phyloP scores from a whole-genome alignment of 2,329 filamentous ascomycete genomes.

The Diaporthe capsici region DNA sequence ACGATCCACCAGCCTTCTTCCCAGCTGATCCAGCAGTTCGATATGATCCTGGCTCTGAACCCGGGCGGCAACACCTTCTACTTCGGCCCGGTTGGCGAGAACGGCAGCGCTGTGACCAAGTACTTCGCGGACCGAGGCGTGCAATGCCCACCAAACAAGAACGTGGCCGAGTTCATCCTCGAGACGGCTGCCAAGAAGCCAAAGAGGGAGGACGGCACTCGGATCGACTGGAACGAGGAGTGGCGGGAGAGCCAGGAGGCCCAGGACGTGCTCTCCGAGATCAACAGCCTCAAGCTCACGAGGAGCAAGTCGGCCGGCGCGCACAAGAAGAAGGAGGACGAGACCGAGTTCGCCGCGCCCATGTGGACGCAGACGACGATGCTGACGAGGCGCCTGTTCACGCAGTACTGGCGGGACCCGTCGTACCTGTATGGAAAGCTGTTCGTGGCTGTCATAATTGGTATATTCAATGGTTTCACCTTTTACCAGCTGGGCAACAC shows the following conservation, averaged over 20 bases:
- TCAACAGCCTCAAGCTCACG: conserved; percentile 58
- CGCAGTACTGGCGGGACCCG: conserved; percentile 76
- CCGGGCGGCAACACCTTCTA: conserved; percentile 76
- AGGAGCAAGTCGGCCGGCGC: conserved; percentile 62
- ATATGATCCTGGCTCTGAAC: conserved; percentile 71
- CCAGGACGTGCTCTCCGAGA: conserved; percentile 50
- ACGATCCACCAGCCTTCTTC: conserved; percentile 63
- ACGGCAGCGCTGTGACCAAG: conserved; percentile 65
- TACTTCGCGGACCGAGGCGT: conserved; percentile 74
- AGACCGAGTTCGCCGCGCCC: conserved; percentile 73
- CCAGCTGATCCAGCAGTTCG: conserved; percentile 61
- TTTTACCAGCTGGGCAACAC: conserved; percentile 74
- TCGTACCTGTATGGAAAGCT: conserved; percentile 73
- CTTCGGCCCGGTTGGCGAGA: conserved; percentile 79
- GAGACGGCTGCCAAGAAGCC: conserved; percentile 51
- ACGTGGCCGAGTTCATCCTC: conserved; percentile 78
- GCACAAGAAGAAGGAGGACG: conserved; percentile 46
- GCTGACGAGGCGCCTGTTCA: conserved; percentile 70
- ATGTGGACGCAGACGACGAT: conserved; percentile 65
- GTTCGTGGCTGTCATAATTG: conserved; percentile 41
- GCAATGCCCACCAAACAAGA: conserved; percentile 62
- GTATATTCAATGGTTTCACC: conserved; percentile 78
- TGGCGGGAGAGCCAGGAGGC: conserved; percentile 55
- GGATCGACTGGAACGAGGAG: conserved; percentile 54
- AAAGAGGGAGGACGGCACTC: conserved; percentile 62